Conservation (phyloP, 2,329 filamentous ascomycete genomes). For the Macrophomina phaseolina region DNA sequence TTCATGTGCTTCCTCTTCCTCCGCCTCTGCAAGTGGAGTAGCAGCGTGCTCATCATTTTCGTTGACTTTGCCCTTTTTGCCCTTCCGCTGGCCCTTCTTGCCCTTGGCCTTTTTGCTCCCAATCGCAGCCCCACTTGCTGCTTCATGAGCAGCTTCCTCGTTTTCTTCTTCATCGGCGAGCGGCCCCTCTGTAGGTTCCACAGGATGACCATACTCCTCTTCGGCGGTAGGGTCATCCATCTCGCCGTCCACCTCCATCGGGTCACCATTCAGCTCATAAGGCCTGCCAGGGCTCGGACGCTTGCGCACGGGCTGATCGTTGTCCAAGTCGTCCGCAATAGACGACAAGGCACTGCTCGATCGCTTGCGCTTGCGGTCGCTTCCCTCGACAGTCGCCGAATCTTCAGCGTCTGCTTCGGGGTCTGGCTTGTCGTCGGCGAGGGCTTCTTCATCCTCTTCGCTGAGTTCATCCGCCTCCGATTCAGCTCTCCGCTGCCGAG, state of each 20-base stretch:
- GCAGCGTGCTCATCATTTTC: conserved; percentile 35
- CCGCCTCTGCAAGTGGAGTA: conserved; percentile 33
- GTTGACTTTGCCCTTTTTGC: conserved; percentile 23
- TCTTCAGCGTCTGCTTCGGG: conserved; percentile 13
- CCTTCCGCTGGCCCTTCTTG: conserved; percentile 25
- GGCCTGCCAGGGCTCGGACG: conserved; percentile 39
- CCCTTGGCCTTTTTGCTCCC: conserved; percentile 14
- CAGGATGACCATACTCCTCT: conserved; percentile 12
- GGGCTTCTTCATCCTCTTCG: conserved; percentile 20
- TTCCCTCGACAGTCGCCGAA: conserved; percentile 9
- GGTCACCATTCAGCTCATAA: conserved; percentile 37
- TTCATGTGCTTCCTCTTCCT: neutral
- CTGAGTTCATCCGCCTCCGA: conserved; percentile 18
- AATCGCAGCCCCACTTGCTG: neutral
- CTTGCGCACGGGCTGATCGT: conserved; percentile 46
- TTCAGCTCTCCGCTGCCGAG: neutral
- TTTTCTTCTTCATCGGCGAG: conserved; percentile 17
- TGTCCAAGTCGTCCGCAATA: conserved; percentile 37
- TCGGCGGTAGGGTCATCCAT: conserved; percentile 1
- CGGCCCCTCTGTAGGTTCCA: conserved; percentile 38
- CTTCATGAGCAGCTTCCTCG: conserved; percentile 19
- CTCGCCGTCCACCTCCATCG: conserved; percentile 38
- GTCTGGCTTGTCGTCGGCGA: conserved; percentile 6
- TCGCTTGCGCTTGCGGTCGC: conserved; percentile 53
- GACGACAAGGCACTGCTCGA: conserved; percentile 48